Conservation (phyloP, 768 basidiomycete genomes). For the Leucocoprinus birnbaumii region DNA sequence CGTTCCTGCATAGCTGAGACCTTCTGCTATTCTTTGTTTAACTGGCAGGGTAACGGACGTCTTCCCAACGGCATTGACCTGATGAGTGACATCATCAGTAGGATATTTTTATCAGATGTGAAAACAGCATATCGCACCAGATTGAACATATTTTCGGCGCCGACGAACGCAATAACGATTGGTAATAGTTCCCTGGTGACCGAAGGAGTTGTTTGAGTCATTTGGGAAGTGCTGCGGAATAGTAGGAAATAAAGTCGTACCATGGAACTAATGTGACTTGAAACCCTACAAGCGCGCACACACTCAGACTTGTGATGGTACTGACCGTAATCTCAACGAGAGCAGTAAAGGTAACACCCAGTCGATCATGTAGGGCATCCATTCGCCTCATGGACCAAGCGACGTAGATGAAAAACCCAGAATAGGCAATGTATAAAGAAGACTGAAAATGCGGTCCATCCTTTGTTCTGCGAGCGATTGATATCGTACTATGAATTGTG, state of each 20-base stretch:
- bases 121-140: slow-evolving; percentile 50
- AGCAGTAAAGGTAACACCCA: slow-evolving; percentile 92
- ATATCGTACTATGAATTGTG: slow-evolving; percentile 46
- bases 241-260: slow-evolving; percentile 35
- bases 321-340: slow-evolving; percentile 89
- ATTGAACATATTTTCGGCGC: slow-evolving; percentile 97
- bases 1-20: slow-evolving; percentile 84
- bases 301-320: slow-evolving; percentile 90
- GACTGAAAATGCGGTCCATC: slow-evolving; percentile 61
- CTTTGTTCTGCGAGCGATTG: slow-evolving; percentile 39
- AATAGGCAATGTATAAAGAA: slow-evolving; percentile 77
- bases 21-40: slow-evolving; percentile 88
- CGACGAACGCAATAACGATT: slow-evolving; percentile 92
- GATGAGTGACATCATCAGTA: slow-evolving; percentile 25
- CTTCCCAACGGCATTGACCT: slow-evolving; percentile 83
- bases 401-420: slow-evolving; percentile 73
- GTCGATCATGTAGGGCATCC: slow-evolving; percentile 84
- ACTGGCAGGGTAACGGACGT: slow-evolving; percentile 87
- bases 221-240: background rate
- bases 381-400: slow-evolving; percentile 72
- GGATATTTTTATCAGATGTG: slow-evolving; percentile 15
- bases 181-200: slow-evolving; percentile 81
- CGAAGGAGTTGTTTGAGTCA: slow-evolving; percentile 4
- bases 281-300: slow-evolving; percentile 88
- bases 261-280: slow-evolving; percentile 88